Base-by-base conservation (phyloP, 2,329 filamentous ascomycete genomes). In the Orbilia brochopaga region DNA sequence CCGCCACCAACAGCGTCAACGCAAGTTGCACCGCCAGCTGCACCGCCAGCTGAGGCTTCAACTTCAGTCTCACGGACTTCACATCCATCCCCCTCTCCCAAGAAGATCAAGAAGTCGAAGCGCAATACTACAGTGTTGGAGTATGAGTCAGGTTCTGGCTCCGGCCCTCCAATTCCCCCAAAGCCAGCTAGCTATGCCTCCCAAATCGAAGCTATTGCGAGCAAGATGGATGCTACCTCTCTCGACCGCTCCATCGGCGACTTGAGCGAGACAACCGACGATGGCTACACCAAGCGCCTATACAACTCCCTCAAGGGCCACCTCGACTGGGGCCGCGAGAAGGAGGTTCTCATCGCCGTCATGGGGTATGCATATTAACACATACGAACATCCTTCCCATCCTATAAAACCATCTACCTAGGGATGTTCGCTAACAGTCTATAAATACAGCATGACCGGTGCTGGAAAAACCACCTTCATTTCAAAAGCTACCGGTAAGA, bases 391-490 rank as follows among this genome's bases (percentile, higher is more conserved):
- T 23, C 35, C 56, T 55, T 19, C 10, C 15, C 13, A n/a, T 11
- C 6, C 23, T 10, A 50, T 27, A 11, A 32, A 13, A 10, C 6
- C 10, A 32, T n/a, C 1, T 17, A 55, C 15, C 40, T 27, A 27
- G 7, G 8, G n/a, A 17, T 15, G 59, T 60, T 19, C 67, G 24
- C 5, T 59, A 78, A 56, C 35, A 23, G 17, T 44, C 24, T n/a
- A 6, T 5, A 1, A 24, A 50, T 24, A 11, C 32, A 72, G 78
- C 15, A 78, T 79, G 76, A 80, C 79, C 7, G 79, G 79, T 10
- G 77, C 79, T 2, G 79, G 79, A n/a, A 80, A 80, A 73, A 79
- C 78, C 1, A 79, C 78, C 0, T 79, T 80, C 60, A 79, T 80
- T 56, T 78, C 78, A 2, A 79, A 78, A 54, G 77, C 77, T 13